phyloP scores from a whole-genome alignment of 192 early-diverging fungal genomes.

The Haplosporangium gracile region DNA sequence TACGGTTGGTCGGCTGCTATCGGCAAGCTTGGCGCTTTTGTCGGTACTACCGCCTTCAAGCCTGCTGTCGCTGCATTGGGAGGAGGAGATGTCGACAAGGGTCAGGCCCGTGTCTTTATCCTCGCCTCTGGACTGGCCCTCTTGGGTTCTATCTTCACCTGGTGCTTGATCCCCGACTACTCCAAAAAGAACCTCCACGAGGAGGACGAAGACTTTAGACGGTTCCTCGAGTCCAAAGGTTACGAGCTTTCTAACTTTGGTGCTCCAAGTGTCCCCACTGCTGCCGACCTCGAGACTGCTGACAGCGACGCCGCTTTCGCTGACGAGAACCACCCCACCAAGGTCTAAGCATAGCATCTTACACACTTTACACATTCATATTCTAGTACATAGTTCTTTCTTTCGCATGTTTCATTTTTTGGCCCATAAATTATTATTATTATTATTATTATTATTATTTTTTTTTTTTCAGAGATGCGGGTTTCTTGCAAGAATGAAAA shows the following conservation, averaged over 20 bases:
- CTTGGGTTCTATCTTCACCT: slow-evolving; percentile 51
- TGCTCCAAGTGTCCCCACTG: neutral
- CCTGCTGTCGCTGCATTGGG: slow-evolving; percentile 44
- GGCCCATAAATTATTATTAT: neutral
- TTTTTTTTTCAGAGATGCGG: neutral
- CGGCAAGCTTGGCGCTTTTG: slow-evolving; percentile 31
- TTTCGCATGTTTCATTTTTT: too few relatives aligned
- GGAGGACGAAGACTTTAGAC: slow-evolving; percentile 59
- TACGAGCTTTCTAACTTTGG: slow-evolving; percentile 42
- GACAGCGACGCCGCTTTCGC: neutral
- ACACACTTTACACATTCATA: neutral
- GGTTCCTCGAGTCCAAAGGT: slow-evolving; percentile 61
- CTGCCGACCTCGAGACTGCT: neutral
- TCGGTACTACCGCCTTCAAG: slow-evolving; percentile 59
- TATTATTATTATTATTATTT: neutral
- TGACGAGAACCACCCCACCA: neutral
- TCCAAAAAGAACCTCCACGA: slow-evolving; percentile 42
- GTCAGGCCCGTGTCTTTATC: slow-evolving; percentile 58
- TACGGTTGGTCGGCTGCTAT: slow-evolving; percentile 61
- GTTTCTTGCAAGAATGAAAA: too few relatives aligned
- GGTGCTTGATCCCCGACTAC: slow-evolving; percentile 60
- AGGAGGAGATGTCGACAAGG: slow-evolving; percentile 37
- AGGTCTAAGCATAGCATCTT: neutral
- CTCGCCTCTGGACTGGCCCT: slow-evolving; percentile 56
- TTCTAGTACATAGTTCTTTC: neutral